A percentile compares a stretch with the other conserved stretches of the same genome.
Evolutionary conservation across 1,284 basidiomycete genomes (phyloP).

Genomic region (Puccinia novopanici): DNA sequence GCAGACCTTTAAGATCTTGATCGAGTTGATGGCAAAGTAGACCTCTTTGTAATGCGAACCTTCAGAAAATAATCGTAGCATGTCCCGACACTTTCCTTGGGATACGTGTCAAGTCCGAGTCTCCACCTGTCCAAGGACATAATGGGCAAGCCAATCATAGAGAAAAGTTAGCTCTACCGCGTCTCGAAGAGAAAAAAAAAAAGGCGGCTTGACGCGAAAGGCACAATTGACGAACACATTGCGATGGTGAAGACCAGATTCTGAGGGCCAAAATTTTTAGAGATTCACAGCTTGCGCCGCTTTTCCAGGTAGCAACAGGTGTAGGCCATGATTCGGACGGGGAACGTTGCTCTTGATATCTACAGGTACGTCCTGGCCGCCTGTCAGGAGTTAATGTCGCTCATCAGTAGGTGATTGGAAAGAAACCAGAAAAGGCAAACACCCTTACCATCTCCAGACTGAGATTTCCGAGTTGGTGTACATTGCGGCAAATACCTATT

Average conservation of each 20-base stretch:
- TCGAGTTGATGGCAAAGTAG: constrained; percentile 43
- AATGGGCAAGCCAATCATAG: not conserved
- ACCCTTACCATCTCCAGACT: constrained; percentile 26
- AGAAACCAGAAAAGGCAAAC: not conserved
- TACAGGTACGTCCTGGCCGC: constrained; percentile 12
- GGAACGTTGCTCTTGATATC: not conserved
- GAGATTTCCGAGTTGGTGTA: constrained; percentile 35
- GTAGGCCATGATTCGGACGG: constrained; percentile 8
- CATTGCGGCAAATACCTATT: constrained; percentile 30
- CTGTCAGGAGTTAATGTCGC: not conserved
- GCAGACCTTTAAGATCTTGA: constrained; percentile 34
- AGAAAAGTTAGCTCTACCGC: not conserved
- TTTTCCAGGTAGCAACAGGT: constrained; percentile 30
- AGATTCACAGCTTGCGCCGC: constrained; percentile 27
- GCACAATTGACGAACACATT: constrained; percentile 20
- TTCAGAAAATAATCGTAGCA: constrained; percentile 39
- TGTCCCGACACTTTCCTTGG: constrained; percentile 37
- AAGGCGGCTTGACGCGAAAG: not conserved
- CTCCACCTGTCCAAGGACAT: constrained; percentile 14
- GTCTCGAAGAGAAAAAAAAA: not conserved
- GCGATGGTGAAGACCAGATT: constrained; percentile 34
- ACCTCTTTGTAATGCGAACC: constrained; percentile 37
- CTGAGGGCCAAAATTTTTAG: constrained; percentile 28
- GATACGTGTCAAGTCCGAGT: constrained; percentile 39
- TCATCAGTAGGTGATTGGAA: not conserved